These are phyloP conservation scores for Neonectria coccinea DNA, from an alignment of 2,329 filamentous ascomycete species.

Conservation along the genomic window DNA sequence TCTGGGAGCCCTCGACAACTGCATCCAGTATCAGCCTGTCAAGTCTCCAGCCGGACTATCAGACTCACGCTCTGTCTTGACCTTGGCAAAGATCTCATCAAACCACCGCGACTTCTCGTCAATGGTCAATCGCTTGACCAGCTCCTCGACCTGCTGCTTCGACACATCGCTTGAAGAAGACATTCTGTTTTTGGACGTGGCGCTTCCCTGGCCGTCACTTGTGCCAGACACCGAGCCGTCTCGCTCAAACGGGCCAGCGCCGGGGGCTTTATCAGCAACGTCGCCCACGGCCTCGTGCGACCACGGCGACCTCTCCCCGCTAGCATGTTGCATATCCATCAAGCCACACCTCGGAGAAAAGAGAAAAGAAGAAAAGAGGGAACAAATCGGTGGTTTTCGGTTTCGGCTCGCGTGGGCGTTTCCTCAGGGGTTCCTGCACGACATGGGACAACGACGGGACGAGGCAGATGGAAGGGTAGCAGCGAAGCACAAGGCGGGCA, in stretches of 20 bases:
- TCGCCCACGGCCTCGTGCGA: conserved; percentile 22
- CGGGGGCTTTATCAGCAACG: conserved; percentile 37
- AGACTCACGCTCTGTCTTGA: conserved; percentile 44
- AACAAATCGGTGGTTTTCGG: conserved; percentile 17
- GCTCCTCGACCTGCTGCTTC: conserved; percentile 43
- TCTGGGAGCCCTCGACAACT: conserved; percentile 37
- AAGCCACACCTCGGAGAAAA: background rate
- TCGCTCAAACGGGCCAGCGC: conserved; percentile 9
- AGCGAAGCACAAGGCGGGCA: conserved; percentile 1
- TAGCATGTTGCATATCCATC: conserved; percentile 25
- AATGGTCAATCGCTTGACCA: conserved; percentile 40
- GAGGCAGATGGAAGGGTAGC: conserved; percentile 7
- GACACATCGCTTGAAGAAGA: conserved; percentile 39
- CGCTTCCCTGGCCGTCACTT: conserved; percentile 28
- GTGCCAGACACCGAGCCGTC: conserved; percentile 34
- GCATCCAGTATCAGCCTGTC: background rate
- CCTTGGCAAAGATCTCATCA: conserved; percentile 44
- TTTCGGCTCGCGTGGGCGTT: conserved; percentile 31
- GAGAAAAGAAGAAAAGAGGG: too few species aligned
- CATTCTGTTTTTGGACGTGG: conserved; percentile 33
- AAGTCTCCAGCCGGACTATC: background rate
- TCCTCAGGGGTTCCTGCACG: conserved; percentile 21
- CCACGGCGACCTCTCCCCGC: conserved; percentile 7
- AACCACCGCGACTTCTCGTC: conserved; percentile 44
- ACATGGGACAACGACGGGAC: conserved; percentile 21